A percentile compares a stretch with the other conserved stretches of the same genome.
These are phyloP conservation scores for Tarenaya hassleriana DNA, from an alignment of 345 rosid genomes.

Conservation along the genomic window DNA sequence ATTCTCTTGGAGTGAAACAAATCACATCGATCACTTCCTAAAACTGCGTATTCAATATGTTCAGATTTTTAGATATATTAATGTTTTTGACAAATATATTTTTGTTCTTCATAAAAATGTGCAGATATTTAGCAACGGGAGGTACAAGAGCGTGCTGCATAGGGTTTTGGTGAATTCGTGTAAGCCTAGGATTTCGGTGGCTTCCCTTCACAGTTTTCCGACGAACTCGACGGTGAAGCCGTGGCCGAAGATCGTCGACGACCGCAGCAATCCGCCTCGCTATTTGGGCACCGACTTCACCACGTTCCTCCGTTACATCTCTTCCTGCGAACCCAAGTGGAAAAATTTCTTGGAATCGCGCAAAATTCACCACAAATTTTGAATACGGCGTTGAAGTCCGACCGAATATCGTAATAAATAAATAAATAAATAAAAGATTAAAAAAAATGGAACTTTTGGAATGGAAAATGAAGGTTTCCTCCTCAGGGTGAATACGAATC, in stretches of 20 bases:
- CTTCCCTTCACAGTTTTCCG: slow-evolving; percentile 64
- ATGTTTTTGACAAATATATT: too few relatives aligned
- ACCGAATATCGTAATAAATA: too few relatives aligned
- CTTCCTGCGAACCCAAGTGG: slow-evolving; percentile 63
- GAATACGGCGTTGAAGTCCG: not conserved
- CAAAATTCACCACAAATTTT: slow-evolving; percentile 28
- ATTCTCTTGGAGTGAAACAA: too few relatives aligned
- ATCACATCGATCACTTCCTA: too few relatives aligned
- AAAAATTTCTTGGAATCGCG: slow-evolving; percentile 76
- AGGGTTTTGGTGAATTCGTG: slow-evolving; percentile 58
- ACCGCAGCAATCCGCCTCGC: slow-evolving; percentile 42
- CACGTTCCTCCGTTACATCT: slow-evolving; percentile 56
- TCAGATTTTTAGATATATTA: too few relatives aligned
- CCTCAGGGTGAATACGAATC: too few relatives aligned
- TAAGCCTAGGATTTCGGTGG: slow-evolving; percentile 63
- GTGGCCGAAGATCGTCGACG: slow-evolving; percentile 39
- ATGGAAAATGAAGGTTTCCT: too few relatives aligned
- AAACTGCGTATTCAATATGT: too few relatives aligned
- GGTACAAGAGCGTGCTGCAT: slow-evolving; percentile 78
- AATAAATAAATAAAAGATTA: too few relatives aligned
- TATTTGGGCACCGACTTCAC: slow-evolving; percentile 63
- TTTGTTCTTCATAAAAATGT: too few relatives aligned
- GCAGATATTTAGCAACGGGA: slow-evolving; percentile 85
- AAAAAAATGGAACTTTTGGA: too few relatives aligned
- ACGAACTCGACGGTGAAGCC: slow-evolving; percentile 37